Base-by-base conservation (phyloP, 345 rosid genomes). In the Durio zibethinus region DNA sequence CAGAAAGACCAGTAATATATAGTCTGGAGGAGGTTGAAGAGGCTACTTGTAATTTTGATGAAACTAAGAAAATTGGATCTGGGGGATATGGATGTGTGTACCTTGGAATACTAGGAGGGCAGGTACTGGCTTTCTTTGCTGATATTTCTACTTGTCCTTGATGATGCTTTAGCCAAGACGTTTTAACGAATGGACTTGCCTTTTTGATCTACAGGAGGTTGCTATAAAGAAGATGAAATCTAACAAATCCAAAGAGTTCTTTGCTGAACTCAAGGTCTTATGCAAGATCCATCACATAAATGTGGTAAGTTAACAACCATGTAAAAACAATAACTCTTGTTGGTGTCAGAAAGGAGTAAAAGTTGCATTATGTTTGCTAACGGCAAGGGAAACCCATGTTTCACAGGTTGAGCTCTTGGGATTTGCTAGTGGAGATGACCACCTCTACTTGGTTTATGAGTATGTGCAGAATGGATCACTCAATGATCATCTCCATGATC, bases 161-260 rank as follows among this genome's bases (percentile, higher is more conserved):
- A 50, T 70, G 4, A 31, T 75, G 36, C 59, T 71, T 48, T 43
- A 42, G 7, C 36, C 40, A 38, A n/a, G 20, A 27, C 3, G 23
- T 15, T 25, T 45, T 7, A 36, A 10, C 15, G 15, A 11, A 56
- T 11, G 31, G 20, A 27, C 35, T 45, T 6, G 8, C 29, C 60
- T 57, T 77, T 48, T 57, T 9, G 40, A 80, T 35, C 16, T 72
- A 67, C 76, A 89, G 92, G 92, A 91, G 82, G 91, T 84, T 76
- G 95, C 92, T 6, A 79, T 88, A 77, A 89, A 89, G 93, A 83
- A 88, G 88, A 91, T 88, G 95, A 83, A 80, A 81, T 91, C 90
- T 2, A 91, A 82, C 84, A 91, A 91, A 76, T 87, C 91, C 33
- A 88, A 83, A 72, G 90, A 91, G 84, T 91, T 91, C 79, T 88